Conservation (phyloP, 1,284 basidiomycete genomes). For the Calocybe gambosa region DNA sequence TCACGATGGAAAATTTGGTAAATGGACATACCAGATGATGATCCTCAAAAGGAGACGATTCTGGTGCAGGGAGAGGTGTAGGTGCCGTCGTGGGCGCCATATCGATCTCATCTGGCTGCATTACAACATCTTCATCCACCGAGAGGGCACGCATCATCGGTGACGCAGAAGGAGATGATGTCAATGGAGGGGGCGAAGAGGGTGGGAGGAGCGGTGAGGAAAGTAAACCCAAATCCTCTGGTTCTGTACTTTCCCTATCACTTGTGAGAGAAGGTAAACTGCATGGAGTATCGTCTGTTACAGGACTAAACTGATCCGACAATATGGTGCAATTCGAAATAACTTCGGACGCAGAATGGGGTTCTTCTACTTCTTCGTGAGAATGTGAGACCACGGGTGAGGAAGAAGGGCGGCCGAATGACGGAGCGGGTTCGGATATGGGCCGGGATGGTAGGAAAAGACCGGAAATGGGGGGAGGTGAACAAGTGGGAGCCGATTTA, state of each 20-base stretch:
- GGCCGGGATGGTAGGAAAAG: constrained; percentile 19
- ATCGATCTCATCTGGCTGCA: constrained; percentile 5
- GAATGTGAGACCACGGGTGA: constrained; percentile 2
- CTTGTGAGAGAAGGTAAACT: constrained; percentile 25
- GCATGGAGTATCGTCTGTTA: constrained; percentile 15
- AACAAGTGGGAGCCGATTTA: constrained; percentile 32
- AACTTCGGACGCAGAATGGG: constrained; percentile 6
- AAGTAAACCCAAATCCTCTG: constrained; percentile 18
- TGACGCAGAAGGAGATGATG: constrained; percentile 21
- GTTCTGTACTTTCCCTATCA: constrained; percentile 25
- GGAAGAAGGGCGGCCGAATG: constrained; percentile 7
- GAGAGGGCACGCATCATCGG: constrained; percentile 23
- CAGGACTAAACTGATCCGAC: constrained; percentile 8
- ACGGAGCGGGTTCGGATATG: constrained; percentile 30
- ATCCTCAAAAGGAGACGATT: not conserved
- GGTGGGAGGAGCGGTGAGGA: constrained; percentile 34
- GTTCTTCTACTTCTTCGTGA: constrained; percentile 8
- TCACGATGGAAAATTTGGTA: too few relatives aligned
- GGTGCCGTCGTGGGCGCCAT: not conserved
- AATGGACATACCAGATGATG: not conserved
- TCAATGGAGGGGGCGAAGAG: constrained; percentile 30
- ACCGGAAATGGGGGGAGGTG: constrained; percentile 18
- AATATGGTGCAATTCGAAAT: constrained; percentile 4
- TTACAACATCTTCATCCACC: constrained; percentile 3
- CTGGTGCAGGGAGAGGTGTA: not conserved